Conservation (phyloP, 106 monocot species). For the Allium sativum region DNA sequence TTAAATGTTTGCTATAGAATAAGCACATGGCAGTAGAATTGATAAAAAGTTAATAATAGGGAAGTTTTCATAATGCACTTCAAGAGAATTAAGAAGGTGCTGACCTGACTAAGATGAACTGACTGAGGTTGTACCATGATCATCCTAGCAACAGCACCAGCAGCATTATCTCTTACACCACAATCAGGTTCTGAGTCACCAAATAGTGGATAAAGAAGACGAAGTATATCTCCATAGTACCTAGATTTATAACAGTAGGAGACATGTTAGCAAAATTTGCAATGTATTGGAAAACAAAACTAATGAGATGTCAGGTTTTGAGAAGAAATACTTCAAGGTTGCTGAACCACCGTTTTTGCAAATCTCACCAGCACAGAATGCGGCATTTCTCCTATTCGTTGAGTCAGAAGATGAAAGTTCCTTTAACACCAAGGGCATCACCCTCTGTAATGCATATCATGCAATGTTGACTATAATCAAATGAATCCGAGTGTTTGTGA, state of each 20-base stretch:
- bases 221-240: constrained; percentile 87
- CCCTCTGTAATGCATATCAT: constrained; percentile 34
- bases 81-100: not conserved
- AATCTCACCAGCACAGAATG: constrained; percentile 90
- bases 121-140: constrained; percentile 91
- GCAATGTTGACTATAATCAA: not conserved
- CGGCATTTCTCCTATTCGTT: constrained; percentile 96
- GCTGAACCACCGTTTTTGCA: constrained; percentile 80
- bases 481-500: not conserved
- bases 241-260: constrained; percentile 30
- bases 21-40: too few relatives aligned
- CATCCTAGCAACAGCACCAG: constrained; percentile 96
- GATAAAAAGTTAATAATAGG: too few relatives aligned
- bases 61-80: not conserved
- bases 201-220: constrained; percentile 73
- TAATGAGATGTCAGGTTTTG: not conserved
- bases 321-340: constrained; percentile 73
- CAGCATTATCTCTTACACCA: constrained; percentile 97
- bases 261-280: not conserved
- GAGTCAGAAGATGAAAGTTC: constrained; percentile 78
- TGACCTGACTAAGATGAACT: constrained; percentile 81
- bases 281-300: not conserved
- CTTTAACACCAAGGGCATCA: constrained; percentile 93
- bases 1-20: too few relatives aligned
- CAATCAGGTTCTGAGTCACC: constrained; percentile 67